Base-by-base conservation (phyloP, 345 rosid genomes). In the Nephelium lappaceum region DNA sequence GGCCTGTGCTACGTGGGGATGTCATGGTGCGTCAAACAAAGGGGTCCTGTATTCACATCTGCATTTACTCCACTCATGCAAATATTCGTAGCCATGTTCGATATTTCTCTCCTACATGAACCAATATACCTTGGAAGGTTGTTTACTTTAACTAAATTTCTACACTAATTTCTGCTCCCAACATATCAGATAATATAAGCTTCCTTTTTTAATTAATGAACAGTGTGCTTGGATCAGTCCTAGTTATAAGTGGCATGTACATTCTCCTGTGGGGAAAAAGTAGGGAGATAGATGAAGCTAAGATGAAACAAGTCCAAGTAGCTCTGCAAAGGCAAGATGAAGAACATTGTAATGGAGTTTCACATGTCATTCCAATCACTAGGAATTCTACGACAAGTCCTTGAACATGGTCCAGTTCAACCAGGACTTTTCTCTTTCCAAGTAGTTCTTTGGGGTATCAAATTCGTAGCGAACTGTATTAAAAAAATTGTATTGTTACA, bases 251-350 rank as follows among this genome's bases (percentile, higher is more conserved):
- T 51, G 98, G 98, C 53, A 82, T 95, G 41, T 92, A 93, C 81
- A 77, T 85, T 78, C 91, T 95, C 27, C 86, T 92, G 15, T 95
- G 94, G 98, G 98, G 98, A 0, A 92, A 91, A 88, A 88, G 85
- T 81, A 83, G 82, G 23, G 97, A 91, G 42, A 80, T 78, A 73
- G 72, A 83, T 68, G 80, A 84, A 78, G 77, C 64, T 61, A 38
- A 64, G 47, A 77, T 64, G 80, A 84, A 90, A 78, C 86, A 81
- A 58, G 78, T 84, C 27, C 91, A 86, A 73, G 79, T 77, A 67
- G 79, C 79, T 72, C 78, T 77, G 47, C 64, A 60, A 21, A 23
- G 64, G 12, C 79, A 61, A 67, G 69, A 12, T 10, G 84, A 62
- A 53, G 84, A 62, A 45, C 77, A 57, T 8, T 67, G 55, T 19